These are phyloP conservation scores for Ophiostoma montium DNA, from an alignment of 2,329 filamentous ascomycete genomes.

Conservation along the genomic window DNA sequence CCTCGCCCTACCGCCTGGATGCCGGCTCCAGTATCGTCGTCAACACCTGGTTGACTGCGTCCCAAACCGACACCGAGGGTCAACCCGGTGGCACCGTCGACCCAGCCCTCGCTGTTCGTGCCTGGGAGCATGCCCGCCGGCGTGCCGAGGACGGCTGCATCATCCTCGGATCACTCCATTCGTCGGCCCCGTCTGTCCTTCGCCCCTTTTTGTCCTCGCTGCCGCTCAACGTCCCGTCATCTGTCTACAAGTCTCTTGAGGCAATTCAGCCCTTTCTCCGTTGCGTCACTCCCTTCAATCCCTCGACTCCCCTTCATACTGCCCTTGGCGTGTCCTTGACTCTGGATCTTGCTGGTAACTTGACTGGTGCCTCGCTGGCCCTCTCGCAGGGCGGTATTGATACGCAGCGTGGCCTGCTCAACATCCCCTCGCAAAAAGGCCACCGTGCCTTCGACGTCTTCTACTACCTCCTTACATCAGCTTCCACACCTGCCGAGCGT, in stretches of 20 bases:
- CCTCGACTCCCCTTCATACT: conserved; percentile 66
- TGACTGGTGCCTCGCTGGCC: conserved; percentile 61
- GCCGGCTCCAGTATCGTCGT: conserved; percentile 83
- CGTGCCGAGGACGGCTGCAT: conserved; percentile 93
- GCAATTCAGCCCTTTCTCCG: conserved; percentile 76
- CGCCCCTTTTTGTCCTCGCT: conserved; percentile 68
- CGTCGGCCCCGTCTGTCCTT: conserved; percentile 73
- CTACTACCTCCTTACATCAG: conserved; percentile 89
- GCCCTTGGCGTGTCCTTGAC: conserved; percentile 71
- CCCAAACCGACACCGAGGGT: conserved; percentile 54
- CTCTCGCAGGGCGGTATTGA: conserved; percentile 83
- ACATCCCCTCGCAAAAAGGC: conserved; percentile 64
- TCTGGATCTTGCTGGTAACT: conserved; percentile 63
- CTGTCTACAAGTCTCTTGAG: conserved; percentile 64
- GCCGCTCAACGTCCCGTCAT: conserved; percentile 62
- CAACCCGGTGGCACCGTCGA: conserved; percentile 68
- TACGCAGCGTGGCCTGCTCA: conserved; percentile 63
- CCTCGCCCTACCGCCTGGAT: conserved; percentile 74
- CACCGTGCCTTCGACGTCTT: conserved; percentile 95
- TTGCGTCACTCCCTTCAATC: conserved; percentile 78
- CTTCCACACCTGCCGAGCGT: conserved; percentile 73
- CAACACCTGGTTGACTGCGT: conserved; percentile 85
- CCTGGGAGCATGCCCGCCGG: conserved; percentile 92
- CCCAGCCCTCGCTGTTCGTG: conserved; percentile 58
- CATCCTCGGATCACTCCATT: conserved; percentile 74